These are phyloP conservation scores for Phascolomyces articulosus DNA, from an alignment of 371 early-diverging fungal genomes.

Conservation along the genomic window DNA sequence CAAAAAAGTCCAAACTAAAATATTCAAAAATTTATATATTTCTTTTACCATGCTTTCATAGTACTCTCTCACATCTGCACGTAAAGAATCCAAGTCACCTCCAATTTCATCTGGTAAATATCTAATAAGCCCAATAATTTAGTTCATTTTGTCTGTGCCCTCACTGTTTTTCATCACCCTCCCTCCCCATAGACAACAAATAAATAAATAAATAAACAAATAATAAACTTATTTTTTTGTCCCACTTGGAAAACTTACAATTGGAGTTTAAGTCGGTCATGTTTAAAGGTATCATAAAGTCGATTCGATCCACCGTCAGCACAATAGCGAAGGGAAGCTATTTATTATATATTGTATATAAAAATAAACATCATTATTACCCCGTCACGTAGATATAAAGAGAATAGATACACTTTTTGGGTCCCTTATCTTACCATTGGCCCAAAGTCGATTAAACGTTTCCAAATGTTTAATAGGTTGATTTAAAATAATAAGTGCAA, in stretches of 20 bases:
- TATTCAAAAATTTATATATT: background rate
- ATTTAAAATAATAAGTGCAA: conserved; percentile 41
- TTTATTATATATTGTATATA: too few relatives aligned
- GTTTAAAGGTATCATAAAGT: conserved; percentile 68
- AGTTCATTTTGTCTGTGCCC: too few relatives aligned
- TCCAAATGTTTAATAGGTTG: conserved; percentile 36
- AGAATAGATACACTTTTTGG: too few relatives aligned
- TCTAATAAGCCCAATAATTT: too few relatives aligned
- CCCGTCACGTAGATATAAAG: too few relatives aligned
- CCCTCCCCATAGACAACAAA: too few relatives aligned
- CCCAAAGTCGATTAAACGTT: conserved; percentile 36
- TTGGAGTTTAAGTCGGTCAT: conserved; percentile 31
- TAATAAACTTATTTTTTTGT: too few relatives aligned
- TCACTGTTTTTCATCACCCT: too few relatives aligned
- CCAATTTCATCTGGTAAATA: conserved; percentile 79
- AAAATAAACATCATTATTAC: too few relatives aligned
- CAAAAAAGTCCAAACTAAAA: background rate
- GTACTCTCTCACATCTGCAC: conserved; percentile 63
- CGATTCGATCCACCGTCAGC: conserved; percentile 94
- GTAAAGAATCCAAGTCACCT: conserved; percentile 88
- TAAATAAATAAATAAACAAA: background rate
- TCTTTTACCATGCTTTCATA: conserved; percentile 53
- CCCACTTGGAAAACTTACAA: conserved; percentile 45
- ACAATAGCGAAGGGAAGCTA: conserved; percentile 72
- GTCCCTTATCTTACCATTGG: conserved; percentile 44